Conservation (phyloP, 495 filamentous ascomycete genomes). For the Penicillium fimorum region DNA sequence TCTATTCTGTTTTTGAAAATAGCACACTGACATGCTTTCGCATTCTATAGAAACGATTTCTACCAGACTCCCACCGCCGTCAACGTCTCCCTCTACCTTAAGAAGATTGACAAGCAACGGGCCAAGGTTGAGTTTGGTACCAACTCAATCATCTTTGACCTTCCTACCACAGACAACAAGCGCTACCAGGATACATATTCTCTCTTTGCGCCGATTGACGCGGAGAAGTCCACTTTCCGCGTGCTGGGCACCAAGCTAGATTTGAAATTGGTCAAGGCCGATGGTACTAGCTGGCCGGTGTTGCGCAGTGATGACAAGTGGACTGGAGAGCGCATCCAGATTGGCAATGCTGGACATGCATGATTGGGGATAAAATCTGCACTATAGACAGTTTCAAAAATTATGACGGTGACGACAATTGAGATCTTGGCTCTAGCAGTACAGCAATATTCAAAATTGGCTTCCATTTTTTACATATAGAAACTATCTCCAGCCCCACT, state of each 20-base stretch:
- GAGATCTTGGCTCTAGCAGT: background rate
- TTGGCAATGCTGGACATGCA: slow-evolving; percentile 71
- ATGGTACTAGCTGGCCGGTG: slow-evolving; percentile 86
- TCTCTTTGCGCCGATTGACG: slow-evolving; percentile 73
- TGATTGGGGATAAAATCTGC: slow-evolving; percentile 29
- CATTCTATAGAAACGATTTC: slow-evolving; percentile 71
- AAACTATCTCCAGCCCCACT: no score
- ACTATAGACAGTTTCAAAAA: slow-evolving; percentile 3
- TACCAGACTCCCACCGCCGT: slow-evolving; percentile 87
- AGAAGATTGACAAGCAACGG: slow-evolving; percentile 86
- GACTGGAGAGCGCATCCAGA: slow-evolving; percentile 78
- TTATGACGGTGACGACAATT: slow-evolving; percentile 18
- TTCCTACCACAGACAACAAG: slow-evolving; percentile 82
- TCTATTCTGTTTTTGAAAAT: background rate
- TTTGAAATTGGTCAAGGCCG: slow-evolving; percentile 75
- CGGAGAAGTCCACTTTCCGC: slow-evolving; percentile 71
- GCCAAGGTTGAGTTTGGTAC: slow-evolving; percentile 67
- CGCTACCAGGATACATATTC: slow-evolving; percentile 71
- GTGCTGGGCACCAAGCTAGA: slow-evolving; percentile 96
- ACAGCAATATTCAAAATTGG: no score
- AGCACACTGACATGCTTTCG: background rate
- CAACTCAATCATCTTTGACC: slow-evolving; percentile 65
- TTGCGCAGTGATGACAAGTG: slow-evolving; percentile 77
- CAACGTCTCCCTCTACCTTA: slow-evolving; percentile 90
- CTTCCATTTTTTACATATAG: no score